A percentile compares a stretch with the other conserved stretches of the same genome.
Evolutionary conservation across 2,329 filamentous ascomycete genomes (phyloP).

Genomic region (Cordyceps fumosorosea): DNA sequence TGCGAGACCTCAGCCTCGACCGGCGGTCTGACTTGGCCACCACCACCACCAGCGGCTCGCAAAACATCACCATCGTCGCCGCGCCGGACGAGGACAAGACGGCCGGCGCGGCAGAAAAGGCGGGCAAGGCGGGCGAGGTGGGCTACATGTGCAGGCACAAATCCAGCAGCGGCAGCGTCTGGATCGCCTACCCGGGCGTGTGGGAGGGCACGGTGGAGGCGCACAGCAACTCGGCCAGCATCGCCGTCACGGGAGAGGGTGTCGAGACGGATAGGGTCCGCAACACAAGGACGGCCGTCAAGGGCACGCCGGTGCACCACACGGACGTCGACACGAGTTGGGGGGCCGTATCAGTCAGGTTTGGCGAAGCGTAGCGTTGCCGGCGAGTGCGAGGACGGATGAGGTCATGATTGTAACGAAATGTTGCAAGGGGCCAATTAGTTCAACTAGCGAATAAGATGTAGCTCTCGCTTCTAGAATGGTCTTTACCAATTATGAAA

Average conservation of each 20-base stretch:
- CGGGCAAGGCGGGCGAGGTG: background rate
- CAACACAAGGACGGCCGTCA: background rate
- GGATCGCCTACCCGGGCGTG: background rate
- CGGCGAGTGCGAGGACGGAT: too few species aligned
- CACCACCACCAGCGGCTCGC: background rate
- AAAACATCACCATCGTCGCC: background rate
- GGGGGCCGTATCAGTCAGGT: background rate
- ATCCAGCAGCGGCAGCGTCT: background rate
- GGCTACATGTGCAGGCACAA: background rate
- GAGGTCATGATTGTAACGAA: too few species aligned
- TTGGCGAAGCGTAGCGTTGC: too few species aligned
- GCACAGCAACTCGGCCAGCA: background rate
- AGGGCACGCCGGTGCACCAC: background rate
- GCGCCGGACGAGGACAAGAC: background rate
- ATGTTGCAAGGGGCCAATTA: too few species aligned
- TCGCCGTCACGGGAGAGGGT: background rate
- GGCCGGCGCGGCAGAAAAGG: background rate
- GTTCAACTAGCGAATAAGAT: too few species aligned
- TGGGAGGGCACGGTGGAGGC: slow-evolving; percentile 3
- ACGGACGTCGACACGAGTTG: background rate
- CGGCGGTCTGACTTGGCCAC: background rate
- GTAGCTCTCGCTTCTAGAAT: too few species aligned
- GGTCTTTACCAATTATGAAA: too few species aligned
- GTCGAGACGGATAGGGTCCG: background rate
- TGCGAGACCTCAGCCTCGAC: background rate